Evolutionary conservation across 2,329 filamentous ascomycete genomes (phyloP).

Genomic region (Aureobasidium sp.): DNA sequence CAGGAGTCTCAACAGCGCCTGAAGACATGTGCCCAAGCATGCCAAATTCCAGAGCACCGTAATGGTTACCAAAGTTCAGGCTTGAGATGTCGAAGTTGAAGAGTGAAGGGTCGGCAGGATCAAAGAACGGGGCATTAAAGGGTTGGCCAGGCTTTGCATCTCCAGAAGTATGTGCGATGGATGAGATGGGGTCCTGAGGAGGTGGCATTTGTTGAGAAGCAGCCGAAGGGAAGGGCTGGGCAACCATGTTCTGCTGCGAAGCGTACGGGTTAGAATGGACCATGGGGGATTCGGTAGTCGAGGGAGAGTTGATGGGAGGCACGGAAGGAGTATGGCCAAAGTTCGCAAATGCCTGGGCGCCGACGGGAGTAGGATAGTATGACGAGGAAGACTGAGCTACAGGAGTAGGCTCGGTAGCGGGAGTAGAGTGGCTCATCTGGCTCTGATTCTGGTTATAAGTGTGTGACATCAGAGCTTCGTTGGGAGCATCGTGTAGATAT

Average conservation of each 20-base stretch:
- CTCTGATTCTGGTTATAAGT: background rate
- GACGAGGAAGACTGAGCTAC: conserved; percentile 18
- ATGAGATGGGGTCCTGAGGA: conserved; percentile 38
- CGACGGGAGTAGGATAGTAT: conserved; percentile 10
- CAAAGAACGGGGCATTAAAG: conserved; percentile 59
- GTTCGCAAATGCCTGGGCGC: conserved; percentile 9
- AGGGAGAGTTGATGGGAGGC: conserved; percentile 30
- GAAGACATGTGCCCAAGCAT: conserved; percentile 95
- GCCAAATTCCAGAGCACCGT: conserved; percentile 88
- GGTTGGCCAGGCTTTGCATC: conserved; percentile 32
- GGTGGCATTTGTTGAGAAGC: conserved; percentile 41
- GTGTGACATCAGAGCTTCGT: conserved; percentile 81
- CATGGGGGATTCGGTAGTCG: conserved; percentile 36
- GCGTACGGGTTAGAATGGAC: conserved; percentile 44
- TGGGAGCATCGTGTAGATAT: conserved; percentile 91
- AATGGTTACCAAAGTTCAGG: conserved; percentile 91
- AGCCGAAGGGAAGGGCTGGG: background rate
- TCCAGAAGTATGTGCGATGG: conserved; percentile 36
- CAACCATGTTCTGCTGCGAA: conserved; percentile 1
- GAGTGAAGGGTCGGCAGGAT: conserved; percentile 81
- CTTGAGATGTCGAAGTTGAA: conserved; percentile 96
- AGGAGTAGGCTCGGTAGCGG: conserved; percentile 1
- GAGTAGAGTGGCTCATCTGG: background rate
- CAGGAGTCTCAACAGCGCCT: conserved; percentile 47
- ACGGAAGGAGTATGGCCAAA: conserved; percentile 15